Evolutionary conservation across 345 rosid species (phyloP).

Genomic region (Rhodomyrtus tomentosa): DNA sequence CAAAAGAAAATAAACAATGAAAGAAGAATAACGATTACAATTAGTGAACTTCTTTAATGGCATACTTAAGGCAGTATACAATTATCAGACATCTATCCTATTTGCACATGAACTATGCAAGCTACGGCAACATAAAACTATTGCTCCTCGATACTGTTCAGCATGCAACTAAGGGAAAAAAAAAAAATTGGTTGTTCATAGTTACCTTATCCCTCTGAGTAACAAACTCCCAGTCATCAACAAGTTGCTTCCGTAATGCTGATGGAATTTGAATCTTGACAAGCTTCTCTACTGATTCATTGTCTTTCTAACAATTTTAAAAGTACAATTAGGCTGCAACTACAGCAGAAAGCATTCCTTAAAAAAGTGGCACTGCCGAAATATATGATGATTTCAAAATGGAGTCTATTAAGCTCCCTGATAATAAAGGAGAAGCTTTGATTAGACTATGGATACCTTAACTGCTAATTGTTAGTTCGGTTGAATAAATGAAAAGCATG

Average conservation of each 20-base stretch:
- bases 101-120: background rate
- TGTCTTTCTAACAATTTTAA: conserved; percentile 37
- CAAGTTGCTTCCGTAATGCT: conserved; percentile 69
- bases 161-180: background rate
- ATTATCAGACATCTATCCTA: background rate
- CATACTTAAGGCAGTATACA: background rate
- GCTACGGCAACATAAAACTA: background rate
- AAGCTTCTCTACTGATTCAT: conserved; percentile 42
- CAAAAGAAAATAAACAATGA: background rate
- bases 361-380: background rate
- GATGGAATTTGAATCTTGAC: conserved; percentile 78
- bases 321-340: background rate
- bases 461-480: background rate
- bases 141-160: background rate
- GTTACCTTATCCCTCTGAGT: conserved; percentile 76
- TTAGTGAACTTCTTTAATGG: background rate
- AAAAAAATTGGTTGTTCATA: background rate
- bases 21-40: background rate
- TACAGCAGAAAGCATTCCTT: background rate
- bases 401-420: background rate
- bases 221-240: conserved; percentile 81
- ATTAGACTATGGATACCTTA: background rate
- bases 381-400: background rate
- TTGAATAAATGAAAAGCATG: background rate
- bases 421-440: background rate